Evolutionary conservation across 1,284 basidiomycete genomes (phyloP), one percentile per base, ranked within the genome.

Genomic region (Exobasidium cylindrosporum): DNA sequence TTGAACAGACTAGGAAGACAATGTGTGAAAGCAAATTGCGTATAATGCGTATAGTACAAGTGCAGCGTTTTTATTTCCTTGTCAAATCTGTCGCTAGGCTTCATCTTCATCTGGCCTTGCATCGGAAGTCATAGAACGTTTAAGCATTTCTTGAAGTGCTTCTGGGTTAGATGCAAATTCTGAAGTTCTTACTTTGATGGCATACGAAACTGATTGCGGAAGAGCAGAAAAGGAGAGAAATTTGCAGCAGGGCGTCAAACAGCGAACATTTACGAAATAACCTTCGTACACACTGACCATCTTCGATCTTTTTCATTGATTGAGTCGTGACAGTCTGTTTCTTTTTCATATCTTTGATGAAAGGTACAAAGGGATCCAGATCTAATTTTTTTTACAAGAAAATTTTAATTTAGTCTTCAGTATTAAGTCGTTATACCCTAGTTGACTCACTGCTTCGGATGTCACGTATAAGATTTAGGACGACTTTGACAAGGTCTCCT

Each of bases 291-390:
- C 17, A 7, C 35, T 40, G 10, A 40, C 35, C 35, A 73, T 89
- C 87, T 84, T 98, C 95, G 61, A 97, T 95, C 82, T 97, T 98
- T 73, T 89, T 86, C 26, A 97, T 82, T 10, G 91, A 94, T 67
- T 90, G 87, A 3, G 85, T 82, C 0, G 94, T 95, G 45, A 96
- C 90, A 3, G 82, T 78, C 77, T 97, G 92, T 82, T 98, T 97
- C 82, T 91, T 94, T 53, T 83, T 83, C 52, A 97, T 83, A 60
- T 92, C 89, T 52, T 83, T 82, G 53, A 90, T 83, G 70, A 87
- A 84, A 1, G 88, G 87, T 1, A 86, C 85, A 65, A 90, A 85
- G 6, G 83, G 83, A 68, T 92, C 91, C 71, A 94, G 88, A 67
- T 89, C 90, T 91, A 52, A n/a, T n/a, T n/a, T n/a, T n/a, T n/a